Base-by-base conservation (phyloP, 768 basidiomycete genomes). In the Mrakia gelida region DNA sequence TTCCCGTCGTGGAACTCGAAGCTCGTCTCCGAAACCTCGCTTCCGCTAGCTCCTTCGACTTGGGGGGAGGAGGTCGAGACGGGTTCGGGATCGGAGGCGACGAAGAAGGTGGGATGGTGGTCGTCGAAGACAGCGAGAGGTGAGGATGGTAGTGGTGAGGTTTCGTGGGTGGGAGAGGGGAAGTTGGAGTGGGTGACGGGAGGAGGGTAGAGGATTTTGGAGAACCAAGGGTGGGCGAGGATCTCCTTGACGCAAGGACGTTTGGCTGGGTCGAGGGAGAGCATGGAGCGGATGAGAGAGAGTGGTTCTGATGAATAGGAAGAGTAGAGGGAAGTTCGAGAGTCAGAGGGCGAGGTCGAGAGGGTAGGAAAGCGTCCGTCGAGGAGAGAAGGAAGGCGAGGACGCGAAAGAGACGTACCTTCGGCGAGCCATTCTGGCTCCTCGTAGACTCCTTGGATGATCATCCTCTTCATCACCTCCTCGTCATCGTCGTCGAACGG, bases 351-450 rank as follows among this genome's bases (percentile, higher is more conserved):
- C 5, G 63, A 16, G 65, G 28, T 34, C 30, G 9, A 23, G 9
- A 34, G 32, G n/a, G 0, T 1, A 63, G n/a, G 18, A 26, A 45
- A 41, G 26, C 41, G 28, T 38, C 11, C 71, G 49, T n/a, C 26
- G 45, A 13, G 73, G 59, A 43, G 16, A 11, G 32, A 71, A 34
- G 3, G 15, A 26, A 11, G 16, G 21, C 2, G 8, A 32, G 30
- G 30, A 32, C n/a, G 18, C 38, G 43, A 65, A 23, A 7, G 9
- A 68, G 38, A 82, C 87, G 76, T 84, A 95, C 95, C 93, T 81
- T 88, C 85, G 41, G 93, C 92, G 26, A 98, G 86, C 95, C 95
- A 99, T 77, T 90, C 89, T 10, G 94, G 95, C 82, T 98, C 92
- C 80, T 96, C 93, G 82, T 92, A 98, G 65, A 91, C 90, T 23